Evolutionary conservation across 257 asterid genomes (phyloP).

Genomic region (Cinchona pubescens): DNA sequence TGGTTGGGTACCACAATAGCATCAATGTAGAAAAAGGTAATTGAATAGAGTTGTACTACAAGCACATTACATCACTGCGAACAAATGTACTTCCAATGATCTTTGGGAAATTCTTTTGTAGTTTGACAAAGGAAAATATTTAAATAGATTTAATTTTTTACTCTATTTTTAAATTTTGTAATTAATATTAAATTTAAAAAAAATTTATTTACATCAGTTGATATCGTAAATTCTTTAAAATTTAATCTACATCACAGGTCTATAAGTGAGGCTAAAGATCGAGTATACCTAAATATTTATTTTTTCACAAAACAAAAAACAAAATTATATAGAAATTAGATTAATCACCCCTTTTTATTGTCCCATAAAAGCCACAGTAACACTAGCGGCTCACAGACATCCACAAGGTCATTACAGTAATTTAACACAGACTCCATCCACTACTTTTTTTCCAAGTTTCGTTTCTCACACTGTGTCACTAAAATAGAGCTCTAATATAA

Average conservation of each 20-base stretch:
- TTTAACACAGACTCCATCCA: neutral
- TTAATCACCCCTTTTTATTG: slow-evolving; percentile 6
- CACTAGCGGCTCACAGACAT: neutral
- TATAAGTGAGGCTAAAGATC: no score
- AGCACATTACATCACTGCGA: neutral
- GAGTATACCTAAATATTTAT: no score
- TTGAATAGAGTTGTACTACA: slow-evolving; percentile 7
- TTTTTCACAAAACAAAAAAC: neutral
- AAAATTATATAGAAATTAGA: neutral
- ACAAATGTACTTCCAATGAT: neutral
- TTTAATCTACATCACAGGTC: no score
- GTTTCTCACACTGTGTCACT: slow-evolving; percentile 1
- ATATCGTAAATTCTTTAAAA: no score
- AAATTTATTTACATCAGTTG: no score
- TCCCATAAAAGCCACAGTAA: neutral
- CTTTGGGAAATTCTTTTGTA: neutral
- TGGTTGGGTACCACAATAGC: neutral
- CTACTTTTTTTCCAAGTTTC: slow-evolving; percentile 4
- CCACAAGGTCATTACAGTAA: neutral
- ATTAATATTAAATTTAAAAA: no score
- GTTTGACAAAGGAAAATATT: no score
- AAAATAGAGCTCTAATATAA: neutral
- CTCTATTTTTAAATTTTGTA: no score
- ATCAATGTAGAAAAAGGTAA: neutral
- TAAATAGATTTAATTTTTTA: no score